Percentiles rank a stretch among this genome's conserved stretches.
Conservation (phyloP, 176 grass and related monocot genomes). For the Pontederia paniculata region DNA sequence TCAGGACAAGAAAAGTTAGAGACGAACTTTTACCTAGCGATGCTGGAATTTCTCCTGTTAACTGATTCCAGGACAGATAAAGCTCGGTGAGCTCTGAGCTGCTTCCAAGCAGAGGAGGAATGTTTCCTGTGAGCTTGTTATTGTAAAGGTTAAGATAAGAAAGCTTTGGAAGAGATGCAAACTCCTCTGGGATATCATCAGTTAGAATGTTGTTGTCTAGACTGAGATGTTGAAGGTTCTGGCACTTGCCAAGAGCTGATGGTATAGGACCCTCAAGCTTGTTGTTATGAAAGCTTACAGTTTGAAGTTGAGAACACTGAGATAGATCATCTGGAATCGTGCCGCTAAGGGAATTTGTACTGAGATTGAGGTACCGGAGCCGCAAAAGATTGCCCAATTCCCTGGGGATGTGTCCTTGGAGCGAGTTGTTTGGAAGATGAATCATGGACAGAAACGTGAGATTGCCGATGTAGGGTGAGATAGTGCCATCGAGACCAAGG, state of each 20-base stretch:
- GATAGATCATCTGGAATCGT: not conserved
- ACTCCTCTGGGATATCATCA: not conserved
- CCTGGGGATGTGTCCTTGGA: not conserved
- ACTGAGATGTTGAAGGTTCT: too few relatives aligned
- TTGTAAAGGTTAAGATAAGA: not conserved
- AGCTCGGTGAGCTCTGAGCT: not conserved
- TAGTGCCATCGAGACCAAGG: not conserved
- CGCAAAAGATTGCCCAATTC: not conserved
- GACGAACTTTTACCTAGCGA: not conserved
- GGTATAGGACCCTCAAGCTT: not conserved
- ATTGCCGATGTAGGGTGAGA: not conserved
- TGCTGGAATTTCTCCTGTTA: not conserved
- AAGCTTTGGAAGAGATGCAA: not conserved
- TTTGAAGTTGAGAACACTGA: not conserved
- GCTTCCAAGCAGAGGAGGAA: not conserved
- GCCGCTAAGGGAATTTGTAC: not conserved
- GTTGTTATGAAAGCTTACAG: not conserved
- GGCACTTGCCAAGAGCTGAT: not conserved
- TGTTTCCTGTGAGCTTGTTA: not conserved
- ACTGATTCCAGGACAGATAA: not conserved
- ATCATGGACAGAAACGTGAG: not conserved
- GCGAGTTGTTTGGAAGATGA: not conserved
- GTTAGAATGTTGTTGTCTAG: not conserved
- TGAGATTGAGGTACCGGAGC: not conserved
- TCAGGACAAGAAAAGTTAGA: not conserved